Evolutionary conservation across 176 grass and related monocot genomes (phyloP).

Genomic region (Rhynchospora tenuis): DNA sequence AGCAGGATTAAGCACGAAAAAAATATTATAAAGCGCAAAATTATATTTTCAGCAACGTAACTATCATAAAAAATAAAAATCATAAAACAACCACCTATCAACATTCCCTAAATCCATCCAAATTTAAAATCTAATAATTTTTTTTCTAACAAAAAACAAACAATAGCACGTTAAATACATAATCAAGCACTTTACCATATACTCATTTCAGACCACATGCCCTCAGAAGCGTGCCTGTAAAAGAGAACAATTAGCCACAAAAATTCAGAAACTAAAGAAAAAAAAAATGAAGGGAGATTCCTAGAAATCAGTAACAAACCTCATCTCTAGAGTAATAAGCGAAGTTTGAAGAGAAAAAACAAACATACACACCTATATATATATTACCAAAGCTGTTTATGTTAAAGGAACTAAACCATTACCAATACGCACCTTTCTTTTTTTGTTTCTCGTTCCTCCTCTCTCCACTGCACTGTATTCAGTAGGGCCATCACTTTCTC

Average conservation of each 20-base stretch:
- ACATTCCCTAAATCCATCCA: neutral
- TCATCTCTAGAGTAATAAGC: neutral
- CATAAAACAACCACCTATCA: neutral
- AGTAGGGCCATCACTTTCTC: conserved; percentile 16
- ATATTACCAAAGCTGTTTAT: neutral
- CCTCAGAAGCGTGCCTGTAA: conserved; percentile 8
- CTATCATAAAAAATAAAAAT: neutral
- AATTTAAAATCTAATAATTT: neutral
- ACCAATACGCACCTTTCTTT: conserved; percentile 22
- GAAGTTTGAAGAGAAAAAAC: neutral
- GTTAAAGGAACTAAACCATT: neutral
- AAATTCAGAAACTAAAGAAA: neutral
- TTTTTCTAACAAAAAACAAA: neutral
- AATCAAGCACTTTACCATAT: neutral
- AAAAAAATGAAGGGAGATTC: neutral
- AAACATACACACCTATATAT: neutral
- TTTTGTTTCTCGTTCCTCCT: conserved; percentile 29
- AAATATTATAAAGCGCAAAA: neutral
- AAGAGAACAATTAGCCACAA: neutral
- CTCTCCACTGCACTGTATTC: neutral
- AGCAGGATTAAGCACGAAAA: neutral
- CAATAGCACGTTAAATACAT: neutral
- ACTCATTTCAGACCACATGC: neutral
- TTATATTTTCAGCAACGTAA: neutral
- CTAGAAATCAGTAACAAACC: neutral